Percentiles rank a stretch among this genome's conserved stretches.
Conservation (phyloP, 2,329 filamentous ascomycete genomes). For the Cercospora nicotianae region DNA sequence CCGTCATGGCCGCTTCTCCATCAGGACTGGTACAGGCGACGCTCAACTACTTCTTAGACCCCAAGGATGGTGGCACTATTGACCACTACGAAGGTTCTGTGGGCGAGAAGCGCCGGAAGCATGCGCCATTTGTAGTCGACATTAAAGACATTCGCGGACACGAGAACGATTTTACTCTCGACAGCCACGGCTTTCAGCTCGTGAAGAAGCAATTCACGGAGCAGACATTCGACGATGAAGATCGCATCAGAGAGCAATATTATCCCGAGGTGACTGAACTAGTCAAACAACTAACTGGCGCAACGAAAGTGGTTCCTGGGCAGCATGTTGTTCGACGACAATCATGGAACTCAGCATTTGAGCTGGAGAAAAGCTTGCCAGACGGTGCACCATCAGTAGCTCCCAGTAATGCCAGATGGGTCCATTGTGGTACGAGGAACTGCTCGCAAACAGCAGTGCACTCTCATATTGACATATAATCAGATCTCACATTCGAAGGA, state of each 20-base stretch:
- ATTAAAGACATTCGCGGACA: neutral
- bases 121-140: neutral
- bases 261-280: neutral
- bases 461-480: too few species aligned
- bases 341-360: neutral
- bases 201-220: neutral
- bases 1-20: neutral
- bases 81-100: neutral
- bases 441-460: too few species aligned
- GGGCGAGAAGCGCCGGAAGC: neutral
- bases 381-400: neutral
- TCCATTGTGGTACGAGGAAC: neutral
- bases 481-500: neutral
- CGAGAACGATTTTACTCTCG: neutral
- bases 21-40: neutral
- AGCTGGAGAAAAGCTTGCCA: neutral
- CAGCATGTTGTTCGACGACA: neutral
- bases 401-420: neutral
- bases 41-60: neutral
- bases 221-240: neutral
- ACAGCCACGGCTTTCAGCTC: neutral
- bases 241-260: neutral
- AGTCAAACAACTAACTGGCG: neutral
- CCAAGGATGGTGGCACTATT: neutral
- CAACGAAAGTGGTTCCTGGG: neutral